phyloP scores from a whole-genome alignment of 1,139 yeast genomes.

The Yamadazyma conglobata region DNA sequence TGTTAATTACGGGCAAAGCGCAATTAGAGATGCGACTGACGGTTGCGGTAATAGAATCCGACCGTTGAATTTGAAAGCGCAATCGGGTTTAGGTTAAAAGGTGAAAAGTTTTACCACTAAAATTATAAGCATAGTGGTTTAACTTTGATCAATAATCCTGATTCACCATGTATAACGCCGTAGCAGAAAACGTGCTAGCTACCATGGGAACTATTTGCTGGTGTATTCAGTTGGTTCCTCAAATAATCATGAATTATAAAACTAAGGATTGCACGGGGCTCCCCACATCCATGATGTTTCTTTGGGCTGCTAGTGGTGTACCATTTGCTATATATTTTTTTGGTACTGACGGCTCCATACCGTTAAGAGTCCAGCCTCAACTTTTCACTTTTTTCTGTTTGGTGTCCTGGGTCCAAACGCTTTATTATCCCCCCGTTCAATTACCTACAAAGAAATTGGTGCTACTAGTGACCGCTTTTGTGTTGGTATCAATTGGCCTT shows the following conservation, averaged over 20 bases:
- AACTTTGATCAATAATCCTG: no score
- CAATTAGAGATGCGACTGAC: no score
- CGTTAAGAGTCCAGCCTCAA: constrained; percentile 83
- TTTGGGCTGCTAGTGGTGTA: constrained; percentile 81
- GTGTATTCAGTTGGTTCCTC: constrained; percentile 90
- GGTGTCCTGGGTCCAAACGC: constrained; percentile 65
- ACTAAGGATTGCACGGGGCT: constrained; percentile 82
- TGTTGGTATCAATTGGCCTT: constrained; percentile 50
- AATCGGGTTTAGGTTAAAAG: no score
- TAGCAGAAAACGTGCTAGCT: constrained; percentile 76
- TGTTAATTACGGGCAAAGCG: no score
- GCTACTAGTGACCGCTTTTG: constrained; percentile 31
- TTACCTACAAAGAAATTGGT: constrained; percentile 37
- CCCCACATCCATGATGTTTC: constrained; percentile 77
- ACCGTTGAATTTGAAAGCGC: no score
- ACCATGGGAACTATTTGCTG: constrained; percentile 86
- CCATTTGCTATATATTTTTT: constrained; percentile 83
- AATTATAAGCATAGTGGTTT: no score
- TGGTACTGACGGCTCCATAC: constrained; percentile 67
- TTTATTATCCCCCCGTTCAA: constrained; percentile 75
- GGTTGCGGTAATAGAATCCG: no score
- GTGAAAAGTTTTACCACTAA: no score
- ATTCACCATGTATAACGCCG: constrained; percentile 24
- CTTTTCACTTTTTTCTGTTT: constrained; percentile 71
- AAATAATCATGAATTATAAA: constrained; percentile 66